Percentiles rank a stretch among this genome's conserved stretches.
These are phyloP conservation scores for Kwoniella europaea DNA, from an alignment of 768 basidiomycete species.

Conservation along the genomic window DNA sequence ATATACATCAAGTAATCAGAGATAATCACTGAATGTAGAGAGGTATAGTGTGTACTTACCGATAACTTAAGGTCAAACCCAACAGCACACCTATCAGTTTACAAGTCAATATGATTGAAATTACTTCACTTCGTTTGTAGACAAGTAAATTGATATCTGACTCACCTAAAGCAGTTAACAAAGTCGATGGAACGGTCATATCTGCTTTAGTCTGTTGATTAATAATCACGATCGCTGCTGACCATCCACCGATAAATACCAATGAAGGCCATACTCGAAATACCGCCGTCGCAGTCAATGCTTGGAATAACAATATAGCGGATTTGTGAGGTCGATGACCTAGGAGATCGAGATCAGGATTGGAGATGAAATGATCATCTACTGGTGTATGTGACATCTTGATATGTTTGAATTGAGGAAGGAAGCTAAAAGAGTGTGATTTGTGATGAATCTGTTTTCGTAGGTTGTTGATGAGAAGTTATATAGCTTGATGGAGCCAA, in stretches of 20 bases:
- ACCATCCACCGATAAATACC: constrained; percentile 47
- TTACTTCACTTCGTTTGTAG: neutral
- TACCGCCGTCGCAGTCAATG: constrained; percentile 41
- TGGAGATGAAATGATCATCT: constrained; percentile 31
- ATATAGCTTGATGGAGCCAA: too few relatives aligned
- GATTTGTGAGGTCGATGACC: constrained; percentile 37
- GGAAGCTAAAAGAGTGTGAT: neutral
- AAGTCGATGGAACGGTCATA: constrained; percentile 44
- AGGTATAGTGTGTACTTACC: constrained; percentile 19
- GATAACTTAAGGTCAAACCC: constrained; percentile 51
- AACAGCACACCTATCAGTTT: constrained; percentile 46
- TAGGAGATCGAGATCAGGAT: constrained; percentile 32
- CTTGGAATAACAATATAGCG: constrained; percentile 26
- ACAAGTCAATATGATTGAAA: too few relatives aligned
- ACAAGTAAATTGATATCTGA: neutral
- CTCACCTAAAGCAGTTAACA: constrained; percentile 50
- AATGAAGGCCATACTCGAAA: constrained; percentile 48
- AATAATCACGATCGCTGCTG: constrained; percentile 37
- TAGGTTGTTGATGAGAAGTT: neutral
- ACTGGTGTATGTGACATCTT: constrained; percentile 32
- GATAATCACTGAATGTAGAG: neutral
- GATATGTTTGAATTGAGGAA: neutral
- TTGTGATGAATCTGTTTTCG: neutral
- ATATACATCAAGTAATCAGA: neutral
- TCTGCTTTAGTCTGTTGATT: constrained; percentile 42